phyloP scores from a whole-genome alignment of 495 filamentous ascomycete genomes.

The Hyaloscypha hepaticicola region DNA sequence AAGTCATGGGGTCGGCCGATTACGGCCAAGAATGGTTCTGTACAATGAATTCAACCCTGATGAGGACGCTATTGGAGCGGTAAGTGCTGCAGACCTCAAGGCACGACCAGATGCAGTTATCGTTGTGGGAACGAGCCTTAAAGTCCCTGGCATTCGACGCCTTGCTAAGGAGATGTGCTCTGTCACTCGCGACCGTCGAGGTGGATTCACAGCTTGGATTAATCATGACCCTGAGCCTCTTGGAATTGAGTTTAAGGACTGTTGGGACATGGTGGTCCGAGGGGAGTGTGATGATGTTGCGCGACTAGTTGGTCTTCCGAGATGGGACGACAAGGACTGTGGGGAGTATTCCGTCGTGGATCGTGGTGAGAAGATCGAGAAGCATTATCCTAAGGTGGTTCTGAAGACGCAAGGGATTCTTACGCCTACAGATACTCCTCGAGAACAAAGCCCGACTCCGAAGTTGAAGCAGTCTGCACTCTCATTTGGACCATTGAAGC shows the following conservation, averaged over 20 bases:
- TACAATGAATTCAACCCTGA: constrained; percentile 98
- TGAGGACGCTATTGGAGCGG: constrained; percentile 90
- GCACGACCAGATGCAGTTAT: constrained; percentile 86
- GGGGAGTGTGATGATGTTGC: constrained; percentile 90
- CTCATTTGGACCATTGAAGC: constrained; percentile 32
- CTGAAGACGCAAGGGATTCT: constrained; percentile 49
- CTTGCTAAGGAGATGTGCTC: constrained; percentile 89
- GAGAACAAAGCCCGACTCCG: constrained; percentile 48
- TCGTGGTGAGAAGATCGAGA: constrained; percentile 22
- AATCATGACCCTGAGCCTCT: constrained; percentile 81
- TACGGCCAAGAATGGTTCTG: constrained; percentile 90
- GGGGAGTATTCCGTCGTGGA: constrained; percentile 48
- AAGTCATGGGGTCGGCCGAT: constrained; percentile 87
- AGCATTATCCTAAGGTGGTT: constrained; percentile 33
- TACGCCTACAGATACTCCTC: constrained; percentile 62
- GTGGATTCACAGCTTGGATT: constrained; percentile 93
- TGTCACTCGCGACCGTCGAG: constrained; percentile 71
- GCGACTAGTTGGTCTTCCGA: constrained; percentile 65
- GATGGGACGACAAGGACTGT: constrained; percentile 65
- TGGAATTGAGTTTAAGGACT: constrained; percentile 82
- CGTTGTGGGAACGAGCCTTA: constrained; percentile 92
- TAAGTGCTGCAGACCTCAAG: constrained; percentile 79
- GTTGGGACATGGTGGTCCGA: constrained; percentile 86
- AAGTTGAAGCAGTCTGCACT: constrained; percentile 31
- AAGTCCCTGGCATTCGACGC: constrained; percentile 87